Base-by-base conservation (phyloP, 306 rosid species). In the Oemleria cerasiformis region DNA sequence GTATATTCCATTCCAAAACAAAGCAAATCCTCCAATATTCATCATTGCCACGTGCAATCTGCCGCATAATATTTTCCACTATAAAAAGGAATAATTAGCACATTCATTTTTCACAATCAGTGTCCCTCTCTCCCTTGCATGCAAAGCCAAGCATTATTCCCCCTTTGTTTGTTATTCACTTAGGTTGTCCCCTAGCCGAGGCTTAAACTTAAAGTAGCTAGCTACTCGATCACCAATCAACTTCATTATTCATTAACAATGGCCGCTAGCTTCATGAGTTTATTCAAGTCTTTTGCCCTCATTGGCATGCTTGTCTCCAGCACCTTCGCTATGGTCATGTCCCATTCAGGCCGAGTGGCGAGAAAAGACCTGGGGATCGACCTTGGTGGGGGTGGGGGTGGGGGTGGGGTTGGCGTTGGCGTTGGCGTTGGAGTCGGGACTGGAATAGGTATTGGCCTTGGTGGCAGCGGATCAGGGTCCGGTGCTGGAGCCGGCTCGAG, bases 331-430 rank as follows among this genome's bases (percentile, higher is more conserved):
- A 50, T 81, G 15, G 30, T 34, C n/a, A 44, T 57, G 4, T 78
- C 84, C n/a, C 85, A 90, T 30, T 30, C 36, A 65, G 65, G 90
- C 39, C 84, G 91, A 67, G 86, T 48, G 39, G 86, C 74, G 20
- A 83, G 92, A 68, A 90, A 87, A 77, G 86, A 90, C 76, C 81
- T 90, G 0, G 87, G 92, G 6, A 70, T 87, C 77, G 83, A 85
- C 76, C 78, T 89, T 0, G 96, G 92, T 63, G 90, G 92, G 9
- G 2, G 83, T 7, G n/a, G n/a, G n/a, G n/a, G n/a, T n/a, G n/a
- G n/a, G n/a, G n/a, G n/a, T n/a, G n/a, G n/a, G n/a, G n/a, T n/a
- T n/a, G n/a, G n/a, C n/a, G n/a, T n/a, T n/a, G n/a, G n/a, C n/a
- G n/a, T 30, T 30, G 90, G 90, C 36, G 4, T 81, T 44, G 88